A percentile compares a stretch with the other conserved stretches of the same genome.
phyloP scores from a whole-genome alignment of 2,329 filamentous ascomycete genomes.

The Alternaria burnsii region DNA sequence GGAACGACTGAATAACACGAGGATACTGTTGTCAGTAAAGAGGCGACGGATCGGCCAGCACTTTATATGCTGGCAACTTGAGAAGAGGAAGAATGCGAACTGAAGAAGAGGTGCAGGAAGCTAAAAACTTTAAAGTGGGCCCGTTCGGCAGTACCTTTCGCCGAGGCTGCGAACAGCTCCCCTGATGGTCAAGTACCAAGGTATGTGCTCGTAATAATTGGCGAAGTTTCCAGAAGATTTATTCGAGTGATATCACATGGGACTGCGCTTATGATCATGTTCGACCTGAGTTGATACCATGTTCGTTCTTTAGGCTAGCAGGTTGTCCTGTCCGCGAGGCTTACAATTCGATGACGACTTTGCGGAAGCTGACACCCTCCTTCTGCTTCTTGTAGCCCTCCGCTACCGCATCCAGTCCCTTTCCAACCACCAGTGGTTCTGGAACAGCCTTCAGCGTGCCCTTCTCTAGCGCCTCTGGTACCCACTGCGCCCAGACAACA shows the following conservation, averaged over 20 bases:
- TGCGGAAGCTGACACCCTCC: constrained; percentile 46
- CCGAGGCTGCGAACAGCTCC: constrained; percentile 7
- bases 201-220: not conserved
- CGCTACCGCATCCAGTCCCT: constrained; percentile 40
- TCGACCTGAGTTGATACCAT: not conserved
- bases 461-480: constrained; percentile 43
- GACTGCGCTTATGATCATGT: not conserved
- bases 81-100: constrained; percentile 7
- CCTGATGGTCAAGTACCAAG: not conserved
- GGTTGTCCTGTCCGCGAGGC: not conserved
- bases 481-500: constrained; percentile 46
- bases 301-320: not conserved
- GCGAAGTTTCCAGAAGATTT: not conserved
- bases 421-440: constrained; percentile 39
- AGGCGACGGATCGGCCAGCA: not conserved
- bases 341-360: constrained; percentile 43
- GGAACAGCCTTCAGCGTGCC: constrained; percentile 44
- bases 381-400: constrained; percentile 39
- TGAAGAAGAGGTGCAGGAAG: constrained; percentile 9
- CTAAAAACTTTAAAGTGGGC: constrained; percentile 18
- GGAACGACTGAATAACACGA: not conserved
- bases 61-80: constrained; percentile 3
- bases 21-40: not conserved
- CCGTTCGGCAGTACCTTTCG: constrained; percentile 3
- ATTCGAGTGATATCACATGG: not conserved